These are phyloP conservation scores for Schizophyllum commune DNA, from an alignment of 1,284 basidiomycete species.

Conservation along the genomic window DNA sequence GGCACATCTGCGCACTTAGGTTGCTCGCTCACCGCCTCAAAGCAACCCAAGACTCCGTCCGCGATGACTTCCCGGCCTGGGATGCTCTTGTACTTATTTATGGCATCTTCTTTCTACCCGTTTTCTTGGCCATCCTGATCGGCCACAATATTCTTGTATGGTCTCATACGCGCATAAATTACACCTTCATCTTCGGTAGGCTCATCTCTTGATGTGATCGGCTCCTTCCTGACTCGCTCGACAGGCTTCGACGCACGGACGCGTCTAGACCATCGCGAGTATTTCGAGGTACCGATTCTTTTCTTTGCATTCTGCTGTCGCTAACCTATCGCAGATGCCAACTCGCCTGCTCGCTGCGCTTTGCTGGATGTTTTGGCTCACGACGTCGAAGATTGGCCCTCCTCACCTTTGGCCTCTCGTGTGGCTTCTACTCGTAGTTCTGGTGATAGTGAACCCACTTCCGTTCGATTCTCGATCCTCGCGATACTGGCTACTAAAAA, in stretches of 20 bases:
- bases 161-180: slow-evolving; percentile 75
- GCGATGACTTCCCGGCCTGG: slow-evolving; percentile 61
- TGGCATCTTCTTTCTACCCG: slow-evolving; percentile 66
- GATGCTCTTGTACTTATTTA: slow-evolving; percentile 75
- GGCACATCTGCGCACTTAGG: too few species aligned
- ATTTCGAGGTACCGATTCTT: slow-evolving; percentile 60
- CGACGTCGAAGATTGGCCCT: slow-evolving; percentile 59
- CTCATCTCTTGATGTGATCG: background rate
- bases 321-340: slow-evolving; percentile 51
- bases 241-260: slow-evolving; percentile 72
- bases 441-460: slow-evolving; percentile 73
- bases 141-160: slow-evolving; percentile 79
- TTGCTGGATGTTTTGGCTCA: slow-evolving; percentile 79
- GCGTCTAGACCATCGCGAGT: slow-evolving; percentile 74
- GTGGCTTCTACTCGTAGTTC: slow-evolving; percentile 65
- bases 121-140: slow-evolving; percentile 73
- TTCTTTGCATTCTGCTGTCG: background rate
- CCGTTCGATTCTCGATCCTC: slow-evolving; percentile 58
- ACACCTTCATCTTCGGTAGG: slow-evolving; percentile 84
- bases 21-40: background rate
- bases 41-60: slow-evolving; percentile 59
- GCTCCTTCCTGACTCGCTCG: slow-evolving; percentile 1
- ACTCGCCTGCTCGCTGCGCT: slow-evolving; percentile 69
- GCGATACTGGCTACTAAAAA: slow-evolving; percentile 75
- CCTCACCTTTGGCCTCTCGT: slow-evolving; percentile 71